Evolutionary conservation across 2,329 filamentous ascomycete species (phyloP), one percentile per base, ranked within the genome.

Genomic region (Nemania sp.): DNA sequence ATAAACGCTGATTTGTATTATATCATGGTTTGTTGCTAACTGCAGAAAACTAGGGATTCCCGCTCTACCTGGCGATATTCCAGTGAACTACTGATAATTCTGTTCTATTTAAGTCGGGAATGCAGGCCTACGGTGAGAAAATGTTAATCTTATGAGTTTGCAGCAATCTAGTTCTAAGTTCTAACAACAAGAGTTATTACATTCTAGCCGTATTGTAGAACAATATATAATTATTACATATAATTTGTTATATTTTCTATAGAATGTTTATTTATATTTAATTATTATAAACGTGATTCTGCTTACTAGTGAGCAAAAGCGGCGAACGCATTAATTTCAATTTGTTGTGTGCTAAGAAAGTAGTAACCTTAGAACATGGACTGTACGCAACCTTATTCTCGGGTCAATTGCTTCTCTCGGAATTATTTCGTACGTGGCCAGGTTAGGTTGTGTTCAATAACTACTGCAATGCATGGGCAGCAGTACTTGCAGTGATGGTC

Each of bases 1-100:
- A 23, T 24, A 11, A 41, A 23, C 15, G 15, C 23, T 44, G 31
- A 44, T 24, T 22, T 24, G 40, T 31, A 31, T 39, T n/a, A n/a
- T n/a, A 8, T 23, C 15, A 23, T 51, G 12, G 23, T 12, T 39
- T 44, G 40, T 17, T 22, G 40, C 31, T 51, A 44, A 44, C 23
- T n/a, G 6, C 15, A 24, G 19, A 51, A 23, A 39, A 22, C 2
- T 44, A 50, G 48, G 48, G 48, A 50, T 50, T 44, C 48, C 48
- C 2, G 19, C 28, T 50, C 40, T 50, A 28, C 48, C 48, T 37
- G 48, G 47, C 34, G 37, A 23, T 43, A 31, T 50, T 39, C 39
- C 48, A 11, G 48, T 50, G 30, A 44, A 20, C 22, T 43, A 42
- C 3, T 37, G 14, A 37, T 50, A 37, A 6, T 43, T 36, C 36